Evolutionary conservation across 805 yeast genomes (phyloP).

Genomic region (Ogataea glucozyma): DNA sequence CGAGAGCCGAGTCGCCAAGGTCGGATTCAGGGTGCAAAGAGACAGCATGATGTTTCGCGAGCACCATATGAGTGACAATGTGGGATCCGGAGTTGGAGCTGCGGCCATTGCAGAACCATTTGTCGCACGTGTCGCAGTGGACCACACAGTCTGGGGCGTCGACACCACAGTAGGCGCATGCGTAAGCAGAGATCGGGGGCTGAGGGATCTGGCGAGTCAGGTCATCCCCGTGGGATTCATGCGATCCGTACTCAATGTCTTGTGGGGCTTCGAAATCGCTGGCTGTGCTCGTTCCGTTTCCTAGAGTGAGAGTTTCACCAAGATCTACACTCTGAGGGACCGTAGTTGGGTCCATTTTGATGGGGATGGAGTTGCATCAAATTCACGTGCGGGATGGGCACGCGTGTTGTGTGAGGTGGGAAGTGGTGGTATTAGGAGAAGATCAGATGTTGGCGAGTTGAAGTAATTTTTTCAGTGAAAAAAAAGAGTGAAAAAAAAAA

Average conservation of each 20-base stretch:
- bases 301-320: neutral
- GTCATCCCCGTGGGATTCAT: too few species aligned
- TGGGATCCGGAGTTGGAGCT: constrained; percentile 62
- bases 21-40: constrained; percentile 78
- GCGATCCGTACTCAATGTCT: too few species aligned
- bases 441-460: too few species aligned
- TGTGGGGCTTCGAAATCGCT: neutral
- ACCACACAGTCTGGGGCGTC: constrained; percentile 64
- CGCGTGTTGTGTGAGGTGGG: too few species aligned
- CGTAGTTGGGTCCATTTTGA: neutral
- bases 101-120: constrained; percentile 88
- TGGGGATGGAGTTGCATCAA: too few species aligned
- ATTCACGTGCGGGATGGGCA: too few species aligned
- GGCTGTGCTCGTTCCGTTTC: neutral
- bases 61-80: constrained; percentile 80
- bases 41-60: constrained; percentile 74
- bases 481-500: neutral
- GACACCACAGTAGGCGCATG: constrained; percentile 74
- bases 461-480: too few species aligned
- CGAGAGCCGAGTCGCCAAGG: constrained; percentile 82
- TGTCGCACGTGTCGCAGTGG: constrained; percentile 72
- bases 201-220: too few species aligned
- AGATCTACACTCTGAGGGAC: neutral
- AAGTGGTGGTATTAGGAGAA: too few species aligned
- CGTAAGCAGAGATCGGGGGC: constrained; percentile 29